Conservation (phyloP, 805 yeast species). For the Kodamaea sagamina region DNA sequence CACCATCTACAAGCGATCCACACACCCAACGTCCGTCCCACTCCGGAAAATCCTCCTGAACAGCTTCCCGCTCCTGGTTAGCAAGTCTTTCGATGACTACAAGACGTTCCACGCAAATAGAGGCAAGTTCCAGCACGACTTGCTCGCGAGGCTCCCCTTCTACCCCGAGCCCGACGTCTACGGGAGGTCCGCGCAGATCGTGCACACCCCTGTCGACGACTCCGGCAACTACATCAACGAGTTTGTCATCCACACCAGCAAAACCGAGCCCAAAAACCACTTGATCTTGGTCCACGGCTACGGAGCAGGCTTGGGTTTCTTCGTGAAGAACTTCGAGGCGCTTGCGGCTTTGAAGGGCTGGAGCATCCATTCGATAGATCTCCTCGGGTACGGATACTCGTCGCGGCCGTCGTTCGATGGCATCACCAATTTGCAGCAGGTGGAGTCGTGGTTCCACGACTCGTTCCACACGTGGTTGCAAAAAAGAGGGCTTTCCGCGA, state of each 20-base stretch:
- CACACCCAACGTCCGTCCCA: constrained; percentile 71
- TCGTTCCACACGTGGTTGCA: constrained; percentile 66
- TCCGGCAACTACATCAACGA: constrained; percentile 40
- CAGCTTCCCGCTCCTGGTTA: constrained; percentile 58
- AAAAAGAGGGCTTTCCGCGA: constrained; percentile 41
- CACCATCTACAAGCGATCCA: constrained; percentile 47
- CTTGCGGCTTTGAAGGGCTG: constrained; percentile 45
- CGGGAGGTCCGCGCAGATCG: constrained; percentile 34
- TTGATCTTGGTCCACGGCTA: constrained; percentile 48
- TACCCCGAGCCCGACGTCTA: constrained; percentile 35
- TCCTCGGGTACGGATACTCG: constrained; percentile 89
- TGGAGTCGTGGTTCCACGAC: constrained; percentile 66
- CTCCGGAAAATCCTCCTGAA: constrained; percentile 51
- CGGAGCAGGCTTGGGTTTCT: constrained; percentile 48
- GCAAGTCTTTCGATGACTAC: constrained; percentile 58
- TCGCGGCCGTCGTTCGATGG: constrained; percentile 70
- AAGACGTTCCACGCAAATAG: constrained; percentile 33
- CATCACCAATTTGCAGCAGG: constrained; percentile 45
- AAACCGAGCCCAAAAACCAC: constrained; percentile 31
- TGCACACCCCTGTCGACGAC: constrained; percentile 34
- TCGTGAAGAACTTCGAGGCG: constrained; percentile 39
- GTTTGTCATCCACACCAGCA: constrained; percentile 40
- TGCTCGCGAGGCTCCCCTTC: constrained; percentile 49
- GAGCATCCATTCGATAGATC: constrained; percentile 82
- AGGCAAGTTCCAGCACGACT: constrained; percentile 47